Conservation (phyloP, 192 early-diverging fungal species). For the Anaeromyces robustus region DNA sequence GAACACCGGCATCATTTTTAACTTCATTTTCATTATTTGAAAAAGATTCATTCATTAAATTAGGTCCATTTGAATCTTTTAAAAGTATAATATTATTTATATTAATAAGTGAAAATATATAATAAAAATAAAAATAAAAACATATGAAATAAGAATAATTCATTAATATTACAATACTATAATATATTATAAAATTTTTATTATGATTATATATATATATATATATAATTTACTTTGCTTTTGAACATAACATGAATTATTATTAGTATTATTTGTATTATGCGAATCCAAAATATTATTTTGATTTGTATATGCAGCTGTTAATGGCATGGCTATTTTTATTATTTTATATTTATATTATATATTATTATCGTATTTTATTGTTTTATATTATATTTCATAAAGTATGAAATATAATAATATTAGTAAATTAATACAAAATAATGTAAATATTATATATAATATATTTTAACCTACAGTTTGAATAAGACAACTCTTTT, state of each 20-base stretch:
- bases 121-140: too few relatives aligned
- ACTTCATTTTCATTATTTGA: neutral
- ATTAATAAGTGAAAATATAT: too few relatives aligned
- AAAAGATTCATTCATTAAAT: neutral
- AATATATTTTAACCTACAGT: neutral
- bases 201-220: neutral
- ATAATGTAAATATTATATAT: too few relatives aligned
- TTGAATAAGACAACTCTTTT: neutral
- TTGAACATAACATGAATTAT: neutral
- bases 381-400: too few relatives aligned
- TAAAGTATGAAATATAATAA: too few relatives aligned
- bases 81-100: neutral
- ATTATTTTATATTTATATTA: neutral
- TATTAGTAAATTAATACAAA: too few relatives aligned
- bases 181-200: too few relatives aligned
- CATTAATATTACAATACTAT: too few relatives aligned
- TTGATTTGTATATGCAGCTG: neutral
- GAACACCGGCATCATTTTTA: neutral
- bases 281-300: neutral
- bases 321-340: neutral
- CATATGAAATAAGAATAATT: too few relatives aligned
- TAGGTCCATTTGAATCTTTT: neutral
- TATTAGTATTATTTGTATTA: neutral
- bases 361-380: neutral
- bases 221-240: neutral